A percentile compares a stretch with the other conserved stretches of the same genome.
Conservation (phyloP, 345 rosid species). For the Rhizophora apiculata region DNA sequence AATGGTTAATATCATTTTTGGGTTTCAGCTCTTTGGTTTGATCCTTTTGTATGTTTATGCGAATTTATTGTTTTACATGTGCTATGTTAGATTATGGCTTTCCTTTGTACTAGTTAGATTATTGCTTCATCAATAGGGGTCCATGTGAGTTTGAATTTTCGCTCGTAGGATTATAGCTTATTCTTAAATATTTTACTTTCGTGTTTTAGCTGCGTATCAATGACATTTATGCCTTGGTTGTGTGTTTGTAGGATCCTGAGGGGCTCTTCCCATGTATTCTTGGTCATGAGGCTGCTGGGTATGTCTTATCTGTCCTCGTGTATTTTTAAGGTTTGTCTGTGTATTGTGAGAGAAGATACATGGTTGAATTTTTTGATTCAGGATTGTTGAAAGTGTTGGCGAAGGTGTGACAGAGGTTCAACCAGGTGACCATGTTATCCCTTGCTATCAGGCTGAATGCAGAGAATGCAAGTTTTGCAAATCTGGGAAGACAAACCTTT, state of each 20-base stretch:
- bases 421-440: conserved; percentile 93
- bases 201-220: background rate
- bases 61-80: background rate
- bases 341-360: background rate
- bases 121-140: too few species aligned
- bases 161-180: too few species aligned
- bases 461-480: conserved; percentile 95
- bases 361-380: conserved; percentile 24
- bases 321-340: conserved; percentile 5
- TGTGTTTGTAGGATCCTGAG: conserved; percentile 75
- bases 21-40: background rate
- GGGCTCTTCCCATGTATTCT: conserved; percentile 95
- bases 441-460: conserved; percentile 99
- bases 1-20: background rate
- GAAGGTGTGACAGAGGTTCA: conserved; percentile 93
- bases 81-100: too few species aligned
- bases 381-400: conserved; percentile 96
- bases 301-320: conserved; percentile 14
- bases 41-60: background rate
- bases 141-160: too few species aligned
- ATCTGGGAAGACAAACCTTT: conserved; percentile 96
- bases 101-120: too few species aligned
- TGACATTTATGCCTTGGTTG: conserved; percentile 3
- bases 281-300: conserved; percentile 99
- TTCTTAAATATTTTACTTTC: too few species aligned